Evolutionary conservation across 2,329 filamentous ascomycete species (phyloP), one percentile per base, ranked within the genome.

Genomic region (Tolypocladium paradoxum): DNA sequence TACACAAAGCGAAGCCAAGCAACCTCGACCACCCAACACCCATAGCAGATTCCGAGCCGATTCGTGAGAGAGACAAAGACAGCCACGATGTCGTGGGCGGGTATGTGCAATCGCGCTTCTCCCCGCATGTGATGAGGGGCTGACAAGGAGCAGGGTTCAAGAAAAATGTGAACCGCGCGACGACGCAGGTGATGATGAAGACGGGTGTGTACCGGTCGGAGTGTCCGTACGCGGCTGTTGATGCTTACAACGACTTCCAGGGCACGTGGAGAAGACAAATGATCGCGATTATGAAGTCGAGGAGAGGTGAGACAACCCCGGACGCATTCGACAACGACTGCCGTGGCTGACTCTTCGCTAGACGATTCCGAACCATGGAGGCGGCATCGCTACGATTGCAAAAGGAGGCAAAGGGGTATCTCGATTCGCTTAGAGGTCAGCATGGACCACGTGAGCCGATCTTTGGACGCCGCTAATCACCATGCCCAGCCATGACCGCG

Each of bases 101-200:
- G 84, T 87, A 65, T 40, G 68, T 56, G 54, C 54, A 59, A 49
- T 57, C 49, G 40, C 27, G 2, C 2, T 22, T 48, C 40, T 51
- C 58, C 62, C 63, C 62, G 62, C 62, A 60, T 59, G 59, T 16
- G n/a, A 58, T 7, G 40, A 58, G 58, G 58, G 55, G 60, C 61
- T 69, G 61, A 70, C 57, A 48, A 36, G 54, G 35, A 45, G 58
- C 59, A 74, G 73, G 73, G 60, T 75, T 75, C 65, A 75, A 93
- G 77, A 96, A 95, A 73, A 95, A 95, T 84, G 91, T 97, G 77
- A 92, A 93, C 78, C 90, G 93, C 76, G 92, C 92, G 65, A 96
- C 92, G 73, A 99, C 95, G 75, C 91, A 96, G 84, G 92, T 97
- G 58, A 96, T 99, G 90, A 97, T 99, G 92, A 99, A 99, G 81